Evolutionary conservation across 768 basidiomycete genomes (phyloP).

Genomic region (Boletus patriciae): DNA sequence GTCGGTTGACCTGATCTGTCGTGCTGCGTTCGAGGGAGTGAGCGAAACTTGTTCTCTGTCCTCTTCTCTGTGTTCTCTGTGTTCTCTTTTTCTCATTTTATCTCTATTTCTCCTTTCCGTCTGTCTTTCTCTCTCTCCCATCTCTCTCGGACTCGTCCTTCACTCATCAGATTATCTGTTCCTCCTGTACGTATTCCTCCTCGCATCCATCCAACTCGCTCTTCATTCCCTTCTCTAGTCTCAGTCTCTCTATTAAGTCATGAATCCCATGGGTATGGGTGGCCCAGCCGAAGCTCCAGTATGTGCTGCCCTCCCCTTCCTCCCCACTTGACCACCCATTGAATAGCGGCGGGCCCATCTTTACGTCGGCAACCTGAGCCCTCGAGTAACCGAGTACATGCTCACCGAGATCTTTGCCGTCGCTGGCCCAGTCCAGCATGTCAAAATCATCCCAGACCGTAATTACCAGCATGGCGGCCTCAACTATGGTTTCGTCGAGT

Average conservation of each 20-base stretch:
- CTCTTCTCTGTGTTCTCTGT: constrained; percentile 25
- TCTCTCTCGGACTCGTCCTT: constrained; percentile 36
- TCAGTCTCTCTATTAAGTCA: constrained; percentile 51
- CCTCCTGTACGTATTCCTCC: constrained; percentile 30
- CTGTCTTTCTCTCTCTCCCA: constrained; percentile 36
- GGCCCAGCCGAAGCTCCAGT: constrained; percentile 76
- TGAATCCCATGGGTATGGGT: constrained; percentile 74
- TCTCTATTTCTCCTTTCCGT: constrained; percentile 36
- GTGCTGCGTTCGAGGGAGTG: constrained; percentile 22
- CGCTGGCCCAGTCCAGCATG: constrained; percentile 95
- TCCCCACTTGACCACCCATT: constrained; percentile 4
- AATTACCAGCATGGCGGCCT: constrained; percentile 99
- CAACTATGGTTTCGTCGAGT: constrained; percentile 99
- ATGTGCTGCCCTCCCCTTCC: constrained; percentile 30
- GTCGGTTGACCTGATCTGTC: constrained; percentile 25
- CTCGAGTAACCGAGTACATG: constrained; percentile 99
- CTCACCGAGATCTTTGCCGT: constrained; percentile 97
- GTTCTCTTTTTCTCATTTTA: constrained; percentile 34
- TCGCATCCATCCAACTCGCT: not conserved
- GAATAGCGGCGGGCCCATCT: constrained; percentile 88
- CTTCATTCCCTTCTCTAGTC: constrained; percentile 17
- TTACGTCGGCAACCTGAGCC: constrained; percentile 97
- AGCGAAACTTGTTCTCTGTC: constrained; percentile 18
- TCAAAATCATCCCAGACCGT: constrained; percentile 99
- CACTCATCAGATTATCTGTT: constrained; percentile 42